phyloP scores from a whole-genome alignment of 1,284 basidiomycete genomes.

The Erythrobasidium hasegawianum region DNA sequence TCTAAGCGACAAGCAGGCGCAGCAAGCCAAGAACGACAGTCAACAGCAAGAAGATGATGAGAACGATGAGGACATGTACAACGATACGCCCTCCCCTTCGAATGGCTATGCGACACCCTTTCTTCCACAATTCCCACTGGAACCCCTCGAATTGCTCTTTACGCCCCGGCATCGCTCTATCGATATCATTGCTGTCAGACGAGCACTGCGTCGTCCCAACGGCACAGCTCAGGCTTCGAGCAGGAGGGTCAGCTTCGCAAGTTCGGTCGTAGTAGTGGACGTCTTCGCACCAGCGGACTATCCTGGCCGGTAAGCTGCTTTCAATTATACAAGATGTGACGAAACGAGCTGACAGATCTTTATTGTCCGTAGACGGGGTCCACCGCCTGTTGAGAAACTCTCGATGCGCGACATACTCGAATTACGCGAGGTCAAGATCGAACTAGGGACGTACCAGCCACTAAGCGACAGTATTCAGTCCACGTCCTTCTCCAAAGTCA shows the following conservation, averaged over 20 bases:
- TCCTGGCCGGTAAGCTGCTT: conserved; percentile 21
- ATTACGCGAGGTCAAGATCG: conserved; percentile 28
- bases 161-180: conserved; percentile 19
- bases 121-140: conserved; percentile 18
- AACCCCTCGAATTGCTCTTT: conserved; percentile 8
- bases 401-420: conserved; percentile 33
- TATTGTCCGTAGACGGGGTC: conserved; percentile 21
- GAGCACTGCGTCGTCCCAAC: conserved; percentile 11
- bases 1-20: not conserved
- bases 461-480: too few relatives aligned
- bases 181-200: not conserved
- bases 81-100: conserved; percentile 15
- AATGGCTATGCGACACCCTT: conserved; percentile 5
- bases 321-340: too few relatives aligned
- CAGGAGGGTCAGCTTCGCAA: conserved; percentile 18
- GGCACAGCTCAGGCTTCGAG: not conserved
- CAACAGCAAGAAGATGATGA: not conserved
- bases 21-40: too few relatives aligned
- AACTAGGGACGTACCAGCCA: conserved; percentile 14
- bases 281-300: conserved; percentile 32
- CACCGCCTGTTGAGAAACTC: conserved; percentile 27
- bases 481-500: too few relatives aligned
- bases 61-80: conserved; percentile 26
- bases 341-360: not conserved
- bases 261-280: conserved; percentile 28